A percentile compares a stretch with the other conserved stretches of the same genome.
phyloP scores from a whole-genome alignment of 345 rosid species.

The Sonneratia caseolaris region DNA sequence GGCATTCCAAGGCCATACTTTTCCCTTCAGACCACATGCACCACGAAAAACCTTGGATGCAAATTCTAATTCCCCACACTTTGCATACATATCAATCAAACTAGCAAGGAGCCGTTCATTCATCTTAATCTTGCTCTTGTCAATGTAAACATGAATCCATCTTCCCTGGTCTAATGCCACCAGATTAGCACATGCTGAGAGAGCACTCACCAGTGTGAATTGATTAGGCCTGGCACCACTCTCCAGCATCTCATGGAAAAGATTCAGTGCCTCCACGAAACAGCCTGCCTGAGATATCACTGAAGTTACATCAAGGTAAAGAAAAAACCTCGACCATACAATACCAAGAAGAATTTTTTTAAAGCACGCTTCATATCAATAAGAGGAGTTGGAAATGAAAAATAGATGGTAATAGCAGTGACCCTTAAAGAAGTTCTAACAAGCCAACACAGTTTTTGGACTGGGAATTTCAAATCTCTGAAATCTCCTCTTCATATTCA shows the following conservation, averaged over 20 bases:
- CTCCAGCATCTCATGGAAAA: constrained; percentile 16
- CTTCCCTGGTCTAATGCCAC: constrained; percentile 18
- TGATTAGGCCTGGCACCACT: constrained; percentile 13
- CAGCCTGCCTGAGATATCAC: constrained; percentile 9
- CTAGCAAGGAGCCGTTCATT: constrained; percentile 10
- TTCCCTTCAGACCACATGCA: constrained; percentile 5
- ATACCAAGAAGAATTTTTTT: background rate
- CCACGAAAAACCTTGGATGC: constrained; percentile 3
- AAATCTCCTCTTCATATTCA: background rate
- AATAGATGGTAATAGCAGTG: background rate
- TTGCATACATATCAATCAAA: constrained; percentile 10
- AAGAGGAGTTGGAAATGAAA: background rate
- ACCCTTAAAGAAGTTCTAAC: background rate
- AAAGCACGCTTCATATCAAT: background rate
- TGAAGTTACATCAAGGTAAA: background rate
- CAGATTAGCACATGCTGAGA: constrained; percentile 14
- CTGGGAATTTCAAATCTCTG: background rate
- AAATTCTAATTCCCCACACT: constrained; percentile 7
- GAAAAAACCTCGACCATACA: background rate
- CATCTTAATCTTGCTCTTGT: constrained; percentile 4
- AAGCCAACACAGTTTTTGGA: background rate
- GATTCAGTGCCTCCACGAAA: constrained; percentile 19
- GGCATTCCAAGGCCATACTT: constrained; percentile 13
- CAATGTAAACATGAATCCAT: constrained; percentile 18
- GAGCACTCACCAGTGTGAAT: constrained; percentile 15